A percentile compares a stretch with the other conserved stretches of the same genome.
Conservation (phyloP, 495 filamentous ascomycete genomes). For the Lentithecium fluviatile region DNA sequence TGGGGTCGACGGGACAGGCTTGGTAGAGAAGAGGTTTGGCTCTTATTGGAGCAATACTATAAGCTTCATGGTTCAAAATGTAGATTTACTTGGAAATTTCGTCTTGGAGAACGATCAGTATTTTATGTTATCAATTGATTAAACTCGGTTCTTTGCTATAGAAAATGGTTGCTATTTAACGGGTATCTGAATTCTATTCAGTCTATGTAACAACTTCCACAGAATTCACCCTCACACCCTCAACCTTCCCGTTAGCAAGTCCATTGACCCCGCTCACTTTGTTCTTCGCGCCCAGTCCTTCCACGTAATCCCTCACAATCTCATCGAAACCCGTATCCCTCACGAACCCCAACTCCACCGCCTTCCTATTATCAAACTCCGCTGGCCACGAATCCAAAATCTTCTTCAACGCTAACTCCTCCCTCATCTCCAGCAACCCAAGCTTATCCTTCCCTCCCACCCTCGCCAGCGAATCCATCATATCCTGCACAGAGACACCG, state of each 20-base stretch:
- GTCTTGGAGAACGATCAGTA: too few species aligned
- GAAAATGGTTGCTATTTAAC: too few species aligned
- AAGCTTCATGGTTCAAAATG: too few species aligned
- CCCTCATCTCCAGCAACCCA: conserved; percentile 62
- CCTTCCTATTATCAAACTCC: conserved; percentile 55
- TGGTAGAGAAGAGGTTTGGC: conserved; percentile 4
- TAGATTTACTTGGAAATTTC: too few species aligned
- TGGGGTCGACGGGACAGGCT: conserved; percentile 66
- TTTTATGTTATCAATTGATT: too few species aligned
- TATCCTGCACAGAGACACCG: conserved; percentile 67
- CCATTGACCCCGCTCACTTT: neutral
- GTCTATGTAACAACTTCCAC: neutral
- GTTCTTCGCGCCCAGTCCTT: conserved; percentile 10
- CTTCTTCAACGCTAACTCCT: conserved; percentile 62
- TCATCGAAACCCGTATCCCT: conserved; percentile 34
- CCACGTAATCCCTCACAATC: conserved; percentile 14
- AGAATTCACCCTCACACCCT: neutral
- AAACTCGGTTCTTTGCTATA: too few species aligned
- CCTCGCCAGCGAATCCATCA: conserved; percentile 69
- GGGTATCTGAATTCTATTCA: too few species aligned
- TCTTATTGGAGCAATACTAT: too few species aligned
- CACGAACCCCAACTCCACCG: conserved; percentile 34
- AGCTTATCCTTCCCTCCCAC: conserved; percentile 69
- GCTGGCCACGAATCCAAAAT: conserved; percentile 75
- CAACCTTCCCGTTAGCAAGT: neutral